Base-by-base conservation (phyloP, 495 filamentous ascomycete genomes). In the Durotheca rogersii region DNA sequence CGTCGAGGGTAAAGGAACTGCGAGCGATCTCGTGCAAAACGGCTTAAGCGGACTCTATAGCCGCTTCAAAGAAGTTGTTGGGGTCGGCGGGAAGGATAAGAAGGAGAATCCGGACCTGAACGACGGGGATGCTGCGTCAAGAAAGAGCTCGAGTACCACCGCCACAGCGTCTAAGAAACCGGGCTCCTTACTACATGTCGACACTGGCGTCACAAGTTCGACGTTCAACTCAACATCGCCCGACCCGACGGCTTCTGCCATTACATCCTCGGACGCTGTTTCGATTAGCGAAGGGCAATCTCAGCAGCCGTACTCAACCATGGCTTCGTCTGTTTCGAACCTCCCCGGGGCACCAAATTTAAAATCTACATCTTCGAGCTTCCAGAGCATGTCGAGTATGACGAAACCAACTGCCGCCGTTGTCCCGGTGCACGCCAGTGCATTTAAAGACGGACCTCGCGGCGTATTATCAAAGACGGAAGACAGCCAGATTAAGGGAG, bases 11-110 rank as follows among this genome's bases (percentile, higher is more conserved):
- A 90, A 88, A 61, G 78, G 78, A 6, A 71, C 86, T 15, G 73
- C 85, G 11, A 81, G 82, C 11, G 89, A 93, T 38, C 65, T 90
- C 3, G 75, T 85, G 4, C 88, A 90, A 41, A 85, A 89, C 60
- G 89, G 90, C 1, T 66, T 96, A 23, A 94, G 86, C 62, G 90
- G 90, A 1, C 63, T 96, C 11, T 95, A 95, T 65, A 90, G 76
- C 71, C 82, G 88, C 12, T 76, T 95, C 61, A 81, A 81, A 65
- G 87, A 84, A 25, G 89, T 82, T 0, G 89, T 95, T 23, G 83
- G 84, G 1, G 87, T 60, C 11, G 69, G 76, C 27, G 81, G 78
- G 40, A 87, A 84, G 58, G 81, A 85, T 47, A 78, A 81, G 44
- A 37, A 49, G 29, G 61, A 64, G 19, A 54, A 37, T 34, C 51